phyloP scores from a whole-genome alignment of 2,329 filamentous ascomycete species.

The Penicillium sp. region DNA sequence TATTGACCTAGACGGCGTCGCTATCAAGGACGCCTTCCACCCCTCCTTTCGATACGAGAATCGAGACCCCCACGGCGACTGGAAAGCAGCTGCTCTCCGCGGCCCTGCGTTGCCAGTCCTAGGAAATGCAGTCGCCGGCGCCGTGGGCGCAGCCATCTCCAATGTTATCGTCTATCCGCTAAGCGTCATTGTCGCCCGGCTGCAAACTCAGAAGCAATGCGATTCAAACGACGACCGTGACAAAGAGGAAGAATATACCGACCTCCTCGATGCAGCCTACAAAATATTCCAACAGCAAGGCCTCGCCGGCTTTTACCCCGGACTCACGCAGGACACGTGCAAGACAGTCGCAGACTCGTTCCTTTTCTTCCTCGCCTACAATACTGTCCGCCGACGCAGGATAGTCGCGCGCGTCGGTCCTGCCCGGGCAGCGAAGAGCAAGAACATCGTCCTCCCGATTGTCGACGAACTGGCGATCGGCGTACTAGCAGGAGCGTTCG shows the following conservation, averaged over 20 bases:
- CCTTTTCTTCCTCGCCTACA: slow-evolving; percentile 83
- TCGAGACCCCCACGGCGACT: slow-evolving; percentile 28
- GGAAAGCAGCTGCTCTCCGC: slow-evolving; percentile 32
- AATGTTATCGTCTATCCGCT: slow-evolving; percentile 78
- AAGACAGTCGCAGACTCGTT: slow-evolving; percentile 74
- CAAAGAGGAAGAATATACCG: slow-evolving; percentile 55
- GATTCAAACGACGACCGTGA: slow-evolving; percentile 52
- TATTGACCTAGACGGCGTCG: background rate
- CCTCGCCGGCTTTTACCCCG: slow-evolving; percentile 70
- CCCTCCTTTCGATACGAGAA: slow-evolving; percentile 45
- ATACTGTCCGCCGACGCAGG: slow-evolving; percentile 49
- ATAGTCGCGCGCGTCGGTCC: slow-evolving; percentile 38
- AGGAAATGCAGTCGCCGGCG: slow-evolving; percentile 77
- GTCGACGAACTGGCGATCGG: slow-evolving; percentile 73
- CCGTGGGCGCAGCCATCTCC: slow-evolving; percentile 72
- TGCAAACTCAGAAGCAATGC: slow-evolving; percentile 69
- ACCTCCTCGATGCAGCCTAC: slow-evolving; percentile 65
- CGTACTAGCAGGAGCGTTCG: slow-evolving; percentile 65
- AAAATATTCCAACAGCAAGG: slow-evolving; percentile 71
- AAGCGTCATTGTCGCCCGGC: slow-evolving; percentile 73
- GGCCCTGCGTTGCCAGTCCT: slow-evolving; percentile 64
- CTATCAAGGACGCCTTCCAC: slow-evolving; percentile 43
- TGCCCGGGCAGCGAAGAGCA: slow-evolving; percentile 21
- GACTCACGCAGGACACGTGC: slow-evolving; percentile 60
- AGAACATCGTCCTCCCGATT: slow-evolving; percentile 51